phyloP scores from a whole-genome alignment of 2,329 filamentous ascomycete genomes.

The Ceratocystis harringtonii region DNA sequence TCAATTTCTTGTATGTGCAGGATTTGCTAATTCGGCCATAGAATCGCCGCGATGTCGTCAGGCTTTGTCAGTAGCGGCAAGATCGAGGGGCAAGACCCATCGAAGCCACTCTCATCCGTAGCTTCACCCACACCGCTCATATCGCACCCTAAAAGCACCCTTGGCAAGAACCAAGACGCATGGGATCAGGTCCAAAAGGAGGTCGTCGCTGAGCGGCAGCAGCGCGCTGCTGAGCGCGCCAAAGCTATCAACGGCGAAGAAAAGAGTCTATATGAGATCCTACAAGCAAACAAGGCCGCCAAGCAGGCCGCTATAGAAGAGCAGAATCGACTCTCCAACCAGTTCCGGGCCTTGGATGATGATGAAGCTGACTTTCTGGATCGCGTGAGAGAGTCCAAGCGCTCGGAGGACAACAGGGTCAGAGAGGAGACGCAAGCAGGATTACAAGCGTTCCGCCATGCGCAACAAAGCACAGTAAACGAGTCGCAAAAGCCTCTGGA shows the following conservation, averaged over 20 bases:
- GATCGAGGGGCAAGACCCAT: slow-evolving; percentile 26
- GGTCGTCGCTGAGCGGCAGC: slow-evolving; percentile 44
- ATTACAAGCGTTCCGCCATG: slow-evolving; percentile 39
- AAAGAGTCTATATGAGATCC: slow-evolving; percentile 54
- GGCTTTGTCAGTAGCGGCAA: slow-evolving; percentile 43
- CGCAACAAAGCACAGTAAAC: slow-evolving; percentile 27
- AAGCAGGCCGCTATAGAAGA: slow-evolving; percentile 77
- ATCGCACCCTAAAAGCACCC: slow-evolving; percentile 10
- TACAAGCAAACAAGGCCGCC: slow-evolving; percentile 64
- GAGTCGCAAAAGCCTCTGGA: slow-evolving; percentile 19
- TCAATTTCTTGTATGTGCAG: background rate
- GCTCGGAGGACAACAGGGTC: slow-evolving; percentile 39
- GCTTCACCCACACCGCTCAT: slow-evolving; percentile 17
- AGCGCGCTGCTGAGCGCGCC: slow-evolving; percentile 36
- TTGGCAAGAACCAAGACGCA: slow-evolving; percentile 27
- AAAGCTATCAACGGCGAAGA: slow-evolving; percentile 31
- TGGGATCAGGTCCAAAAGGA: slow-evolving; percentile 52
- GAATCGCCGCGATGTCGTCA: slow-evolving; percentile 30
- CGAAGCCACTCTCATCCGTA: slow-evolving; percentile 16
- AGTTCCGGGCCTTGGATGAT: slow-evolving; percentile 63
- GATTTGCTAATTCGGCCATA: background rate
- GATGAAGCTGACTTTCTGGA: slow-evolving; percentile 66
- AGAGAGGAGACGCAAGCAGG: slow-evolving; percentile 42
- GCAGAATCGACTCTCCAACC: slow-evolving; percentile 53
- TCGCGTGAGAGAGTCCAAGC: slow-evolving; percentile 35